Evolutionary conservation across 2,329 filamentous ascomycete genomes (phyloP), one percentile per base, ranked within the genome.

Genomic region (Endoconidiophora laricicola): DNA sequence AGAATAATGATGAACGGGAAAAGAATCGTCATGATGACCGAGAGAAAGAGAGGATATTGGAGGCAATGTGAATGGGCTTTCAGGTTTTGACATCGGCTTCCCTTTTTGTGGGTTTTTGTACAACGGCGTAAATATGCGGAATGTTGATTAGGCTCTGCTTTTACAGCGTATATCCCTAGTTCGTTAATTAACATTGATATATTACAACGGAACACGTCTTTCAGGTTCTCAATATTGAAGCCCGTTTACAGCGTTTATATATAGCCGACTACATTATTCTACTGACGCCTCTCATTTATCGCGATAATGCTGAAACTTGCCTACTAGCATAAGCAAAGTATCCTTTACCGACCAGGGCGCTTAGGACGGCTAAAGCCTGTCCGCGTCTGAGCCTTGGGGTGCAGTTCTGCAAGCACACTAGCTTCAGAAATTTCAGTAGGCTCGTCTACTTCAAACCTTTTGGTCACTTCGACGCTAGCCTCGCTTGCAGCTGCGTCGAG

Each of bases 281-380:
- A 16, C 33, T 18, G 16, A 18, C 16, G 16, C 16, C 16, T 18
- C 16, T 18, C 16, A 18, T 18, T 18, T 18, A 18, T n/a, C n/a
- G n/a, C 16, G 16, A 18, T 18, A 18, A 18, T 18, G 16, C 16
- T 18, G 16, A 18, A 18, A 18, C 16, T 18, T 18, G 16, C 16
- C 16, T 18, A 18, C 16, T 18, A 18, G 16, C 16, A 38, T 18
- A 26, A 24, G 14, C 22, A 18, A 10, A 24, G 5, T 33, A n/a
- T 22, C 47, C 6, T 57, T 60, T 56, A 76, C 68, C 81, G 70
- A 37, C 85, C 85, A 4, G 85, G 85, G 59, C 83, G 74, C 76
- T 86, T 88, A 24, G 85, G 85, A 61, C 84, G 74, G 59, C 76
- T 79, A 64, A 91, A 91, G 0, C 71, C 77, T 61, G 78, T 74